phyloP scores from a whole-genome alignment of 164 flowering plant genomes.

The Vitis rupestris region DNA sequence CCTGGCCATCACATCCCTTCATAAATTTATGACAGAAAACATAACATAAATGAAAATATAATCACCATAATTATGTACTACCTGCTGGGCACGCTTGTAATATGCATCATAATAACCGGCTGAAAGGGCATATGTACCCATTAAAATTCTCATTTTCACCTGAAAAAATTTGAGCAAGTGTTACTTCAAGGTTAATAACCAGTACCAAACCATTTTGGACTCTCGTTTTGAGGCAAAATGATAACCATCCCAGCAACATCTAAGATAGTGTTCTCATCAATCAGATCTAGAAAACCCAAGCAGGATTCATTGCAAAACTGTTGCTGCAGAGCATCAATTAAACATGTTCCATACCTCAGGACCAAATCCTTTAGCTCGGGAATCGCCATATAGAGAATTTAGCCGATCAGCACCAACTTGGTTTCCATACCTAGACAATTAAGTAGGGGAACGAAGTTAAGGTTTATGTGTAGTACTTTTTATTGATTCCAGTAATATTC shows the following conservation, averaged over 20 bases:
- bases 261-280: too few relatives aligned
- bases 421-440: slow-evolving; percentile 68
- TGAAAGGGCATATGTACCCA: slow-evolving; percentile 97
- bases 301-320: too few relatives aligned
- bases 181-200: background rate
- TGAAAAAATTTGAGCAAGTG: slow-evolving; percentile 22
- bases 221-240: too few relatives aligned
- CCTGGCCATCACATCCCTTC: background rate
- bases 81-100: slow-evolving; percentile 99
- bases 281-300: too few relatives aligned
- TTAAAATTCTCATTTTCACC: slow-evolving; percentile 96
- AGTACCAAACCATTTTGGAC: background rate
- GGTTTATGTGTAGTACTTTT: background rate
- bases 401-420: slow-evolving; percentile 76
- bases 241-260: too few relatives aligned
- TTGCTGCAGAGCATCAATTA: too few relatives aligned
- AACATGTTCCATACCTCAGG: slow-evolving; percentile 57
- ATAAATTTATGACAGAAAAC: background rate
- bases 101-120: slow-evolving; percentile 99
- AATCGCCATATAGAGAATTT: slow-evolving; percentile 65
- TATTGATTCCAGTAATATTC: too few relatives aligned
- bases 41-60: background rate
- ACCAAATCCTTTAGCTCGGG: slow-evolving; percentile 93
- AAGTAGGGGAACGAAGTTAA: background rate
- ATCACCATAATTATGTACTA: slow-evolving; percentile 16